Conservation (phyloP, 139 green algal genomes). For the Diplosphaera chodatii region DNA sequence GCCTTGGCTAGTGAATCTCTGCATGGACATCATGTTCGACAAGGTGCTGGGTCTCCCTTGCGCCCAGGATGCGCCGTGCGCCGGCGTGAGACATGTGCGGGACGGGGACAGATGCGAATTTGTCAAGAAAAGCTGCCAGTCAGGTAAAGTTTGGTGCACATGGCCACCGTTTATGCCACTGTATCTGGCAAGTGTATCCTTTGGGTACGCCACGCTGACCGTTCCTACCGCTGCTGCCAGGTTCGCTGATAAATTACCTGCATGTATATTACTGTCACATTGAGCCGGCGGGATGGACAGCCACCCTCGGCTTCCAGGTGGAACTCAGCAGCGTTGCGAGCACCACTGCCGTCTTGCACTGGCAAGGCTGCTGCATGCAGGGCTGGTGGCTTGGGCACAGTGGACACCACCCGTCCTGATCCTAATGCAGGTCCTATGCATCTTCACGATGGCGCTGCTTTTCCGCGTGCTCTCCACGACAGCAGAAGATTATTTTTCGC, state of each 20-base stretch:
- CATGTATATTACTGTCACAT: conserved; percentile 43
- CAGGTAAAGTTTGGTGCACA: not conserved
- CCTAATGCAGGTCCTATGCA: conserved; percentile 22
- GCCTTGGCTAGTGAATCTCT: too few relatives aligned
- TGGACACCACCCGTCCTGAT: too few relatives aligned
- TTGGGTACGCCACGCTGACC: too few relatives aligned
- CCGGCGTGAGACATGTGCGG: not conserved
- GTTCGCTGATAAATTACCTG: conserved; percentile 28
- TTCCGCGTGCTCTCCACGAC: conserved; percentile 76
- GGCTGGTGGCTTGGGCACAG: too few relatives aligned
- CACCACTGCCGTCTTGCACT: too few relatives aligned
- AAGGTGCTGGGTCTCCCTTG: too few relatives aligned
- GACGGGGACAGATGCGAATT: not conserved
- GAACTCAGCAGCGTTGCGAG: too few relatives aligned
- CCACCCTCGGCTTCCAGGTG: conserved; percentile 12
- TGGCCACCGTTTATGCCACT: too few relatives aligned
- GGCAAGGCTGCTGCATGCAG: too few relatives aligned
- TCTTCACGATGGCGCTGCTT: conserved; percentile 39
- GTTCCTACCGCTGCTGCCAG: not conserved
- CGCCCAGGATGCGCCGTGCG: not conserved
- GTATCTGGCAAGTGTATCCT: too few relatives aligned
- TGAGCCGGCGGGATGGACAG: conserved; percentile 3
- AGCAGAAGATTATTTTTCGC: conserved; percentile 78
- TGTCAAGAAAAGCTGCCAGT: not conserved
- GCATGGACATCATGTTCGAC: too few relatives aligned